These are phyloP conservation scores for Teunomyces funiuensis DNA, from an alignment of 805 yeast species.

Conservation along the genomic window DNA sequence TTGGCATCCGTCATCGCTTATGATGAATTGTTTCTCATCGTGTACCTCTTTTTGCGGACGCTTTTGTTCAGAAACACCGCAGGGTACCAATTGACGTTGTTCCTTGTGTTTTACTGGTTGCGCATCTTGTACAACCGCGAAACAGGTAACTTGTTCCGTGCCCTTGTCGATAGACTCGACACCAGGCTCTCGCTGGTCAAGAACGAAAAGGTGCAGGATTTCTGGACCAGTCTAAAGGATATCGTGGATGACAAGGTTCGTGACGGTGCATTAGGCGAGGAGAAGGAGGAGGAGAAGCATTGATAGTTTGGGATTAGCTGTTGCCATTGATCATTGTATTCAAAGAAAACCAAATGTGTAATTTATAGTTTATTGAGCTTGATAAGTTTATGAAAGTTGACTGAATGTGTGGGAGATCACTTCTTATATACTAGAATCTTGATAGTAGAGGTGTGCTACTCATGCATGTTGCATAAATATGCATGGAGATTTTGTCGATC, in stretches of 20 bases:
- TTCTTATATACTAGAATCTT: too few relatives aligned
- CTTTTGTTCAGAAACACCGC: conserved; percentile 62
- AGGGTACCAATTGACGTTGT: conserved; percentile 64
- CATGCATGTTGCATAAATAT: too few relatives aligned
- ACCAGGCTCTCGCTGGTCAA: conserved; percentile 39
- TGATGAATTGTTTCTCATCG: conserved; percentile 56
- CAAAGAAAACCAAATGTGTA: too few relatives aligned
- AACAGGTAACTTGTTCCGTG: conserved; percentile 44
- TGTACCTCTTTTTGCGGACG: conserved; percentile 58
- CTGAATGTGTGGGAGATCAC: too few relatives aligned
- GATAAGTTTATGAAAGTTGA: too few relatives aligned
- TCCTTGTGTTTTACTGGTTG: conserved; percentile 66
- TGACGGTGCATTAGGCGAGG: too few relatives aligned
- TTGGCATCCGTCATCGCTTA: conserved; percentile 54
- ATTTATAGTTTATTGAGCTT: too few relatives aligned
- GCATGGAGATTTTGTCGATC: too few relatives aligned
- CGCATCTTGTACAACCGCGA: conserved; percentile 57
- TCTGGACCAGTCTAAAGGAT: conserved; percentile 36
- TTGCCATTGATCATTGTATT: too few relatives aligned
- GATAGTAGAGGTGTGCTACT: too few relatives aligned
- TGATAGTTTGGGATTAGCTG: too few relatives aligned
- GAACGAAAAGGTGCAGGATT: conserved; percentile 42
- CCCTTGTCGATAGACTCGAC: conserved; percentile 45
- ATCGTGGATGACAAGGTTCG: conserved; percentile 26
- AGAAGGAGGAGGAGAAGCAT: too few relatives aligned